Base-by-base conservation (phyloP, 2,329 filamentous ascomycete genomes). In the Colletotrichum liaoningense region DNA sequence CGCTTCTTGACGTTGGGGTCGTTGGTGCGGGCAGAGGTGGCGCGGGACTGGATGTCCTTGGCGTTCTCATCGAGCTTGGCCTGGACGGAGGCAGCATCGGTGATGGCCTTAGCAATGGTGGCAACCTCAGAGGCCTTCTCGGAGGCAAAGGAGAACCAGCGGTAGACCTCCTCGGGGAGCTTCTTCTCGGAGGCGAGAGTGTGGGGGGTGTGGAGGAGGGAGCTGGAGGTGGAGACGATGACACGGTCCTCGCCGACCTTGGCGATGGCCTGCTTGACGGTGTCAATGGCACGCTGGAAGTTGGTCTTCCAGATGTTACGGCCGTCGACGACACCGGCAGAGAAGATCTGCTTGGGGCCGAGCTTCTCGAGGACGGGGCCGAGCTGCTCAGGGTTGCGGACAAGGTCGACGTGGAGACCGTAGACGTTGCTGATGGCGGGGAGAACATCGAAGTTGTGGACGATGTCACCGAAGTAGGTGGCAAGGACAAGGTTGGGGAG, bases 231-330 rank as follows among this genome's bases (percentile, higher is more conserved):
- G 82, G 97, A 94, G 79, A 98, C 95, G 79, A 99, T 94, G 84
- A 99, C 96, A 83, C 97, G 94, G 79, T 98, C 95, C 90, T 98
- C 96, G 88, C 97, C 96, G 76, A 99, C 92, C 89, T 97, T 91
- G 89, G 98, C 94, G 80, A 98, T 88, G 77, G 96, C 97, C 74
- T 91, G 88, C 91, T 98, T 95, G 75, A 97, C 93, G 77, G 88
- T 91, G 89, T 97, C 95, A 77, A 99, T 97, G 81, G 97, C 95
- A 80, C 91, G 92, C 91, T 97, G 94, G 88, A 98, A 93, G 93
- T 98, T 97, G 87, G 95, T 98, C 94, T 99, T 99, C 97, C 97
- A 99, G 90, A 99, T 98, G 91, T 99, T 99, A 82, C 97, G 95
- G 81, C 97, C 97, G 81, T 99, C 95, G 78, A 99, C 97, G 79